Evolutionary conservation across 2,329 filamentous ascomycete genomes (phyloP).

Genomic region (Colletotrichum gigasporum): DNA sequence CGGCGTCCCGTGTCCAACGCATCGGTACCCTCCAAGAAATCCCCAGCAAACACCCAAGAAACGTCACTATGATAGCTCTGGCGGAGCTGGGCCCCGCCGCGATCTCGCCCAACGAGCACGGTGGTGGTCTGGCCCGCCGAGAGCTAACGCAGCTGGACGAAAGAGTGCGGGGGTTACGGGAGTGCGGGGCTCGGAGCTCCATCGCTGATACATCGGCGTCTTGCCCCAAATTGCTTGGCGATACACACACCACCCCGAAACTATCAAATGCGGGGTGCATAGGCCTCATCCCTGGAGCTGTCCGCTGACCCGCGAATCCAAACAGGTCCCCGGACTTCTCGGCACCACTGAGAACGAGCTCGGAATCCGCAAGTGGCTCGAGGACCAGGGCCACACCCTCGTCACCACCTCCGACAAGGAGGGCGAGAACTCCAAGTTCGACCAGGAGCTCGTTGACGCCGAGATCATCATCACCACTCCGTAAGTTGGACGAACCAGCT

Average conservation of each 20-base stretch:
- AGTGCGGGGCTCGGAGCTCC: slow-evolving; percentile 30
- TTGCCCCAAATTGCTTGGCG: slow-evolving; percentile 20
- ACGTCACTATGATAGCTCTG: slow-evolving; percentile 29
- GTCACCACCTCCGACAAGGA: slow-evolving; percentile 99
- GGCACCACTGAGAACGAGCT: slow-evolving; percentile 99
- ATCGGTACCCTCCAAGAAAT: neutral
- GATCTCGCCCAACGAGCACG: neutral
- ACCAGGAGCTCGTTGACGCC: slow-evolving; percentile 94
- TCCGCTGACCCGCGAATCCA: slow-evolving; percentile 27
- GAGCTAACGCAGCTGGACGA: too few relatives aligned
- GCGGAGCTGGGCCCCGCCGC: slow-evolving; percentile 24
- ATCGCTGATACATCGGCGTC: slow-evolving; percentile 34
- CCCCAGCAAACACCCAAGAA: too few relatives aligned
- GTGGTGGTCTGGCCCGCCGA: slow-evolving; percentile 1
- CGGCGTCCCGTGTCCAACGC: neutral
- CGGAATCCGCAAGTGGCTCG: slow-evolving; percentile 95
- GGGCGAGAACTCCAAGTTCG: slow-evolving; percentile 89
- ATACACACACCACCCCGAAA: slow-evolving; percentile 13
- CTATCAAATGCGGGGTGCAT: slow-evolving; percentile 31
- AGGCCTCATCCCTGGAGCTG: neutral
- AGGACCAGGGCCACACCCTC: slow-evolving; percentile 95
- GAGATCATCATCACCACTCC: slow-evolving; percentile 99
- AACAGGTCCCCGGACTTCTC: slow-evolving; percentile 79
- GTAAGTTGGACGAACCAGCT: too few relatives aligned
- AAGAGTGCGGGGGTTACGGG: slow-evolving; percentile 31